phyloP scores from a whole-genome alignment of 352 stramenopile genomes.

The Globisporangium mamillatum region DNA sequence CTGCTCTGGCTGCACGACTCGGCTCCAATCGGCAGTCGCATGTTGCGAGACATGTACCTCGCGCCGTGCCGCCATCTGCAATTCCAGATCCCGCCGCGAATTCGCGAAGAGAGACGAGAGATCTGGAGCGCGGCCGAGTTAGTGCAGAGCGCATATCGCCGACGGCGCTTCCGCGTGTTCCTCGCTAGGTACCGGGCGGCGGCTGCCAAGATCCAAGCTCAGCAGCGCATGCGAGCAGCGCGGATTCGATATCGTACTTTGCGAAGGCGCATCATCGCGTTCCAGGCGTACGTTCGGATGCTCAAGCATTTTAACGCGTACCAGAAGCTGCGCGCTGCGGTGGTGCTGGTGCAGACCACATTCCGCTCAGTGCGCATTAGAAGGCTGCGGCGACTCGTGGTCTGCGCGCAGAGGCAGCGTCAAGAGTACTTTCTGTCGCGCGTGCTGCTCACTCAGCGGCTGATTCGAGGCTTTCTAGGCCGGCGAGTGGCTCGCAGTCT shows the following conservation, averaged over 20 bases:
- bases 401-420: constrained; percentile 48
- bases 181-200: constrained; percentile 52
- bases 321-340: constrained; percentile 36
- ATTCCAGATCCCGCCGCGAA: constrained; percentile 44
- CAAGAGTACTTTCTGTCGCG: constrained; percentile 42
- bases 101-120: constrained; percentile 54
- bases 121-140: constrained; percentile 55
- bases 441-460: constrained; percentile 45
- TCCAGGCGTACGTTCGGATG: constrained; percentile 61
- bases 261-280: constrained; percentile 39
- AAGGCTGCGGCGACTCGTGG: constrained; percentile 51
- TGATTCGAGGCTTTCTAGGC: constrained; percentile 56
- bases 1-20: constrained; percentile 46
- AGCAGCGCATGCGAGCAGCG: constrained; percentile 49
- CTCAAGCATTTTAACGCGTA: constrained; percentile 41
- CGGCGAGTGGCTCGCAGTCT: constrained; percentile 27
- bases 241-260: constrained; percentile 27
- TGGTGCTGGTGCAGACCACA: constrained; percentile 53
- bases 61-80: constrained; percentile 30
- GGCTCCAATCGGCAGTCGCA: constrained; percentile 35
- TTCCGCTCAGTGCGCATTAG: constrained; percentile 49
- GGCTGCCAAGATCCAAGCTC: constrained; percentile 57
- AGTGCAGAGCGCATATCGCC: constrained; percentile 56
- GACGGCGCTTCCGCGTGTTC: constrained; percentile 49
- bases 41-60: constrained; percentile 61